phyloP scores from a whole-genome alignment of 345 rosid genomes.

The Rhodamnia argentea region DNA sequence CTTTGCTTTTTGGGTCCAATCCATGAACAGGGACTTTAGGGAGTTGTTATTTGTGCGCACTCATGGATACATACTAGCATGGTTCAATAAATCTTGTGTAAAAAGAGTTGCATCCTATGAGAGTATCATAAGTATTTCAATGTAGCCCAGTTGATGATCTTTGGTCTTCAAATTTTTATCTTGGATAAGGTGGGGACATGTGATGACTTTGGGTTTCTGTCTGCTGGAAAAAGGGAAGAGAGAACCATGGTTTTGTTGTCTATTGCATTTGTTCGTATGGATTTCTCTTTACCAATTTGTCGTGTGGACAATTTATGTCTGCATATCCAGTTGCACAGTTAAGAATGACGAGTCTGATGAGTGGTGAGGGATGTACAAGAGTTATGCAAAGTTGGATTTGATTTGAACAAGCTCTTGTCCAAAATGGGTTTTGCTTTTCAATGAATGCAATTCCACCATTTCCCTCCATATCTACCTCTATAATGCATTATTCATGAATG shows the following conservation, averaged over 20 bases:
- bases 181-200: neutral
- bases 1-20: no score
- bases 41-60: neutral
- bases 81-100: neutral
- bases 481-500: neutral
- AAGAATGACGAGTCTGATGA: neutral
- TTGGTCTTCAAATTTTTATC: neutral
- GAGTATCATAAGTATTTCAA: neutral
- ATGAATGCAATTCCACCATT: neutral
- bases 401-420: neutral
- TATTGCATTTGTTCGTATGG: neutral
- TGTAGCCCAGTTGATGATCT: neutral
- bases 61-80: neutral
- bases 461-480: neutral
- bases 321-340: neutral
- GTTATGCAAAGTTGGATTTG: neutral
- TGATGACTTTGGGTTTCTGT: neutral
- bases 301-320: neutral
- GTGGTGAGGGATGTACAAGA: neutral
- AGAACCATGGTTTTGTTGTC: neutral
- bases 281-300: neutral
- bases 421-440: neutral
- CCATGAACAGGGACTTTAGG: neutral
- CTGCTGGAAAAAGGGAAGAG: neutral
- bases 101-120: neutral